These are phyloP conservation scores for Ogataea dorogensis DNA, from an alignment of 805 yeast genomes.

Conservation along the genomic window DNA sequence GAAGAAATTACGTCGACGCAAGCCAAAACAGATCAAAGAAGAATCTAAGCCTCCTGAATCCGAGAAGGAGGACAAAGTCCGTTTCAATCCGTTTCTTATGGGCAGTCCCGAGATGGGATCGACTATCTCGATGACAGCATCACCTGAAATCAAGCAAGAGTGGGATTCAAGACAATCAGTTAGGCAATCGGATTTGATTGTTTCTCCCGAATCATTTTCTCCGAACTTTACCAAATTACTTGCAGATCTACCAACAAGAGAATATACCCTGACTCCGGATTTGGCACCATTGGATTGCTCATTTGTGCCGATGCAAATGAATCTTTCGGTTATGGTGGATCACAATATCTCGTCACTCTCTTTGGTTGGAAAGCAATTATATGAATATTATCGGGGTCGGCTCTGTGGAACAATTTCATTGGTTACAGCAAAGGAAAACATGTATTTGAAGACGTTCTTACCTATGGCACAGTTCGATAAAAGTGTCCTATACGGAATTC, in stretches of 20 bases:
- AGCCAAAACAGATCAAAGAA: no score
- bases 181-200: background rate
- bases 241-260: slow-evolving; percentile 22
- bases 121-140: no score
- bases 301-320: slow-evolving; percentile 12
- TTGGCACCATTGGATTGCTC: slow-evolving; percentile 3
- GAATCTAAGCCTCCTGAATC: slow-evolving; percentile 3
- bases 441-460: slow-evolving; percentile 49
- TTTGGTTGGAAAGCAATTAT: slow-evolving; percentile 38
- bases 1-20: slow-evolving; percentile 43
- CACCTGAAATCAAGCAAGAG: background rate
- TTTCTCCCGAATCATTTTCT: slow-evolving; percentile 24
- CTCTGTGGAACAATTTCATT: slow-evolving; percentile 44
- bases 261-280: no score
- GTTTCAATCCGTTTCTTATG: slow-evolving; percentile 23
- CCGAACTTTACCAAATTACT: slow-evolving; percentile 25
- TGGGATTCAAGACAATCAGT: background rate
- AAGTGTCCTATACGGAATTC: slow-evolving; percentile 49
- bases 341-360: slow-evolving; percentile 32
- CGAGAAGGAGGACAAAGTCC: slow-evolving; percentile 7
- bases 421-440: slow-evolving; percentile 50
- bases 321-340: slow-evolving; percentile 31
- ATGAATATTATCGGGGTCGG: slow-evolving; percentile 48
- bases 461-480: slow-evolving; percentile 54
- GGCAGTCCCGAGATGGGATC: no score